These are phyloP conservation scores for Exophiala bonariae DNA, from an alignment of 2,329 filamentous ascomycete species.

Conservation along the genomic window DNA sequence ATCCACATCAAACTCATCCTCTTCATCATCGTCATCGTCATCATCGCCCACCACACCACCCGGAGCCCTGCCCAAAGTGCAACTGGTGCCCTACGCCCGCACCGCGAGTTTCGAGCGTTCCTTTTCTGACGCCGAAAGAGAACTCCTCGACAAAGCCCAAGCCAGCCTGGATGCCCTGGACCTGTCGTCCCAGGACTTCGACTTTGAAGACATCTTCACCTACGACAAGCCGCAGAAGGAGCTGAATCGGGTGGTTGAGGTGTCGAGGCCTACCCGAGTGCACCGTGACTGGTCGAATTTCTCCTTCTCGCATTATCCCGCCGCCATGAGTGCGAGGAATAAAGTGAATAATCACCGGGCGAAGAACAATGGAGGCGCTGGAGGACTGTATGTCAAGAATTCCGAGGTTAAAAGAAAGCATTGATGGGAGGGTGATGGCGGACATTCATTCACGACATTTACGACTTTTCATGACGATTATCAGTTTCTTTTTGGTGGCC, in stretches of 20 bases:
- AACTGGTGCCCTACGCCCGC: conserved; percentile 26
- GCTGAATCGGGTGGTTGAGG: conserved; percentile 26
- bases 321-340: conserved; percentile 17
- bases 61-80: conserved; percentile 15
- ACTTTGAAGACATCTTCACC: conserved; percentile 31
- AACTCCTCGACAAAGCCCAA: conserved; percentile 19
- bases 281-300: conserved; percentile 28
- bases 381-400: conserved; percentile 25
- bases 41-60: conserved; percentile 12
- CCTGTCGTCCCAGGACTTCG: conserved; percentile 29
- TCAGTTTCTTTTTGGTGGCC: no score
- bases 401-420: conserved; percentile 7
- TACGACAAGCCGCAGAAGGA: conserved; percentile 29
- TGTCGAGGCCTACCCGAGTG: conserved; percentile 23
- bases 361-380: conserved; percentile 4
- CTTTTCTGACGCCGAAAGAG: conserved; percentile 23
- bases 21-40: conserved; percentile 3
- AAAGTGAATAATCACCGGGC: conserved; percentile 19
- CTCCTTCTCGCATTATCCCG: conserved; percentile 25
- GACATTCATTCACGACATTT: background rate
- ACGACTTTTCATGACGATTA: background rate
- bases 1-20: conserved; percentile 15
- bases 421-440: conserved; percentile 1
- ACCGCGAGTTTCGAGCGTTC: conserved; percentile 26
- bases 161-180: conserved; percentile 27